Base-by-base conservation (phyloP, 2,329 filamentous ascomycete genomes). In the Ploettnerulaceae sp. region DNA sequence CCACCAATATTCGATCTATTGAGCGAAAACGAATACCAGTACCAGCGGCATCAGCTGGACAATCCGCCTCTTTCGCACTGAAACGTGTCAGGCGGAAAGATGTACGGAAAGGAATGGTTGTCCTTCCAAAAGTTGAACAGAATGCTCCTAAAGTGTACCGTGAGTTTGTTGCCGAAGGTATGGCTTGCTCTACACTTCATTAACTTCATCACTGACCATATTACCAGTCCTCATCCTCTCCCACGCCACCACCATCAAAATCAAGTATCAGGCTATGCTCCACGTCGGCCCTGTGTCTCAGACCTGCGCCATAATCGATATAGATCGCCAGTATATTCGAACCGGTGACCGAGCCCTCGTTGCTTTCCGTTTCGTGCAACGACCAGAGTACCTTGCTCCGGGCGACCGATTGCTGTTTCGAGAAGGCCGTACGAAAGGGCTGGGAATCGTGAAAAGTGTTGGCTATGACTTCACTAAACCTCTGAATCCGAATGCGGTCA, bases 31-130 rank as follows among this genome's bases (percentile, higher is more conserved):
- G 93, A 15, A 91, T 97, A 56, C 76, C 80, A 18, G 91, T 96
- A 0, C 89, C 89, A 0, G 88, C 84, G 1, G 91, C 89, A 25
- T 87, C 85, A 9, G 93, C 93, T 0, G 93, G 93, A 0, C 93
- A 98, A 67, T 94, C 87, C 21, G 93, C 88, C 0, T 93, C 86
- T 7, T 94, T 98, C 61, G 91, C 93, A 0, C 67, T 98, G 43
- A 90, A 93, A 56, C 84, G 89, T 53, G 77, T 97, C 2, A 81
- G 89, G 38, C 75, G 91, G 32, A 95, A 91, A 66, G 91, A 97
- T 56, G 91, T 98, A 0, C 79, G 93, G 9, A 98, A 98, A 71
- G 93, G 93, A 22, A 97, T 97, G 90, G 93, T 98, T 1, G 89
- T 97, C 4, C 72, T 98, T 22, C 86, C 89, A 34, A 94, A 90